These are phyloP conservation scores for Cladosporium sp. DNA, from an alignment of 2,329 filamentous ascomycete genomes.

Conservation along the genomic window DNA sequence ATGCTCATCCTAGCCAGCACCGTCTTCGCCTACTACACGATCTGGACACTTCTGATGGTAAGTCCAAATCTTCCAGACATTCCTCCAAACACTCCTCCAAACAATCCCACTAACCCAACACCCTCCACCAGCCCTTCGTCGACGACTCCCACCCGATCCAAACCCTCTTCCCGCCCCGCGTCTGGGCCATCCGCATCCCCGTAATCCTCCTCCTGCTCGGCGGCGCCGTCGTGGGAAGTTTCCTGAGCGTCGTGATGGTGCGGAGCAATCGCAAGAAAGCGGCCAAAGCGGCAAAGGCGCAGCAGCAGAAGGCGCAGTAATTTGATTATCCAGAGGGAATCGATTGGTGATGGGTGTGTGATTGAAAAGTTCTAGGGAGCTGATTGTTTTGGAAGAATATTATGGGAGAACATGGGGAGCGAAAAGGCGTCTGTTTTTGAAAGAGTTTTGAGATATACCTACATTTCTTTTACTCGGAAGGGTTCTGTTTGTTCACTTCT, in stretches of 20 bases:
- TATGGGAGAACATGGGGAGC: too few relatives aligned
- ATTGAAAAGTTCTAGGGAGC: too few relatives aligned
- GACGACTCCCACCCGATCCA: constrained; percentile 91
- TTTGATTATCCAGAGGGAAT: background rate
- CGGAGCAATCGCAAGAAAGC: constrained; percentile 97
- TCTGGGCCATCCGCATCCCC: constrained; percentile 97
- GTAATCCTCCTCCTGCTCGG: constrained; percentile 92
- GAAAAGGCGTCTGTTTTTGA: too few relatives aligned
- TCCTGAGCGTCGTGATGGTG: constrained; percentile 97
- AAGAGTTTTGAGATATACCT: too few relatives aligned
- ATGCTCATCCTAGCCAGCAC: constrained; percentile 70
- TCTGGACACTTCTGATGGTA: constrained; percentile 98
- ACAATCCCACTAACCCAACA: background rate
- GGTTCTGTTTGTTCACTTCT: too few relatives aligned
- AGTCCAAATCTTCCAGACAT: constrained; percentile 21
- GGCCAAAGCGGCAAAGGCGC: constrained; percentile 84
- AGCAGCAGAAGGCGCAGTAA: constrained; percentile 56
- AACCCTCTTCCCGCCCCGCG: constrained; percentile 89
- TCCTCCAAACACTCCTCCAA: background rate
- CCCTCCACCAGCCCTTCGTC: constrained; percentile 74
- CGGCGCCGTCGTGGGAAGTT: constrained; percentile 90
- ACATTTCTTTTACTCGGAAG: too few relatives aligned
- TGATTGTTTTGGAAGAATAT: too few relatives aligned
- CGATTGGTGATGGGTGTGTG: too few relatives aligned
- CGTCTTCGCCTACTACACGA: constrained; percentile 86